Base-by-base conservation (phyloP, 805 yeast species). In the Cyberlindnera petersonii region DNA sequence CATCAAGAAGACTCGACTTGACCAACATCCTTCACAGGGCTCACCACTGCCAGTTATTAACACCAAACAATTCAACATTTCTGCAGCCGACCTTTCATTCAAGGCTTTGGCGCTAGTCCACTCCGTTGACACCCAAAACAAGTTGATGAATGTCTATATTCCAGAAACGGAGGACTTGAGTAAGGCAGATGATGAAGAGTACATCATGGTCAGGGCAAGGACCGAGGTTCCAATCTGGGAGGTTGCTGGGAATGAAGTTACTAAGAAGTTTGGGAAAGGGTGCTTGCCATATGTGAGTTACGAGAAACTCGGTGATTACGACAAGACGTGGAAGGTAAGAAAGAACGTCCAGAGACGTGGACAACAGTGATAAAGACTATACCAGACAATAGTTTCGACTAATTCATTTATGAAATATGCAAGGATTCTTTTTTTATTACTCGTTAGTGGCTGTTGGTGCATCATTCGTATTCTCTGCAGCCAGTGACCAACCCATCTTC, bases 401-500 rank as follows among this genome's bases (percentile, higher is more conserved):
- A n/a, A n/a, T n/a, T n/a, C n/a, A n/a, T n/a, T 16, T 29, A 9
- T 14, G 11, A 9, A 6, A 6, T 24, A 17, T 22, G n/a, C 29
- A 24, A 24, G 15, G n/a, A 10, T 19, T 6, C 24, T 8, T 26
- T 18, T 10, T 18, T 38, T 34, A 39, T 30, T 46, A 43, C 11
- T 41, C 46, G 15, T 42, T 31, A 26, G 41, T 44, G 4, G 24
- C 28, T n/a, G 37, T 35, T 18, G n/a, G n/a, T n/a, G n/a, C n/a
- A n/a, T 43, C 48, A 34, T 51, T 33, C 13, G 32, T 23, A 24
- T 23, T 36, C 39, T 59, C 64, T 10, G 62, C 61, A 23, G 70
- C 59, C 39, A 66, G 63, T 26, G 76, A 77, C 88, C 87, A 81
- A 0, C 88, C 91, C 75, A 86, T 71, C 46, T 79, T 71, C 57